Conservation (phyloP, 495 filamentous ascomycete species). For the Sporormia fimetaria region DNA sequence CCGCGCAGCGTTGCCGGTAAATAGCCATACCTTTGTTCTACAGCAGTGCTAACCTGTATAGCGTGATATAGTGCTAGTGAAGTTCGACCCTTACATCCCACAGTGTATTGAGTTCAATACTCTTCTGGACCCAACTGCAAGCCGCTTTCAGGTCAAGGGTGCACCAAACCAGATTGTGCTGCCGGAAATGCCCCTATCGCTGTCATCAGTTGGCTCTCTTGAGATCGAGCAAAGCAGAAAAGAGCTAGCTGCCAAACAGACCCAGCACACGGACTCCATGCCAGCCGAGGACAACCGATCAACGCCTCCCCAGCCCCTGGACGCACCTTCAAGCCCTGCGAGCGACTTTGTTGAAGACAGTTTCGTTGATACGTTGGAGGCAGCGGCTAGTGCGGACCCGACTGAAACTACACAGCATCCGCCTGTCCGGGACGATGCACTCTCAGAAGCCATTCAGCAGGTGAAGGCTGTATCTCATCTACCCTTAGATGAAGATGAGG, state of each 20-base stretch:
- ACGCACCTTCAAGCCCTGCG: background rate
- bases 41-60: slow-evolving; percentile 22
- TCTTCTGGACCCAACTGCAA: slow-evolving; percentile 7
- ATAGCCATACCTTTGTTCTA: slow-evolving; percentile 14
- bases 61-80: slow-evolving; percentile 49
- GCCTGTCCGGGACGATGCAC: slow-evolving; percentile 34
- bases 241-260: slow-evolving; percentile 2
- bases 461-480: slow-evolving; percentile 43
- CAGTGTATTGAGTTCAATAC: slow-evolving; percentile 50
- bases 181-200: background rate
- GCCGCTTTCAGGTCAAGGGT: slow-evolving; percentile 38
- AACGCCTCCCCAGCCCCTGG: background rate
- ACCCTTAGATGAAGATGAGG: slow-evolving; percentile 30
- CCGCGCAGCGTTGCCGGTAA: slow-evolving; percentile 38
- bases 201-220: slow-evolving; percentile 17
- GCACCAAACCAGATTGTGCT: background rate
- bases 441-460: slow-evolving; percentile 50
- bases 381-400: no score
- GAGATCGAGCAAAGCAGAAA: slow-evolving; percentile 23
- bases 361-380: no score
- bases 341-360: slow-evolving; percentile 2
- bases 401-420: background rate
- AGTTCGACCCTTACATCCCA: slow-evolving; percentile 58
- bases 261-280: slow-evolving; percentile 7
- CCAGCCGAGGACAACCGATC: background rate